phyloP scores from a whole-genome alignment of 2,329 filamentous ascomycete species.

The Pyricularia sp. region DNA sequence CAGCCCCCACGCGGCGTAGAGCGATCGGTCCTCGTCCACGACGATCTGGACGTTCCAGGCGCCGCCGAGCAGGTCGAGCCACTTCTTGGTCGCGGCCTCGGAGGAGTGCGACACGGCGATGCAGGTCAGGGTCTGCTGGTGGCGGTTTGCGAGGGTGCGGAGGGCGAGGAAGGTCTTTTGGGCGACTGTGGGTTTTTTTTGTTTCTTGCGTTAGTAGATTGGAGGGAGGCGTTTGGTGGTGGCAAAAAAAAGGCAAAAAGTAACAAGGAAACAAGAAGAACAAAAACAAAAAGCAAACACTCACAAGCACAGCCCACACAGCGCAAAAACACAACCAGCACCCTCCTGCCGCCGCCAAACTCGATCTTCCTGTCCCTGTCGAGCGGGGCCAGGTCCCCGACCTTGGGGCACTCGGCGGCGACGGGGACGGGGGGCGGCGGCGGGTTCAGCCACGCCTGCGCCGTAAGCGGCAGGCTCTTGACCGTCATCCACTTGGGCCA shows the following conservation, averaged over 20 bases:
- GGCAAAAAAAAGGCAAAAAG: not conserved
- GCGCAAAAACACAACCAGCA: conserved; percentile 41
- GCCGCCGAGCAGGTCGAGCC: conserved; percentile 48
- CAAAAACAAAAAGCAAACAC: conserved; percentile 13
- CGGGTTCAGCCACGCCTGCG: conserved; percentile 43
- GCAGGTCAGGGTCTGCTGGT: conserved; percentile 39
- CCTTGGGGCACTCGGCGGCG: conserved; percentile 30
- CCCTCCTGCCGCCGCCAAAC: conserved; percentile 32
- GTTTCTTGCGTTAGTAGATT: not conserved
- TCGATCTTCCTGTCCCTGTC: conserved; percentile 34
- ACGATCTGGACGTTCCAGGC: conserved; percentile 46
- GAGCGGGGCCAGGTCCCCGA: conserved; percentile 37
- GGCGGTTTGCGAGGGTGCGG: conserved; percentile 42
- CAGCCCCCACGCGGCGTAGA: conserved; percentile 52
- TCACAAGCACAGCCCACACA: conserved; percentile 48
- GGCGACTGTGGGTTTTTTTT: conserved; percentile 28
- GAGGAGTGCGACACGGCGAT: conserved; percentile 53
- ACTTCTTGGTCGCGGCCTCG: conserved; percentile 42
- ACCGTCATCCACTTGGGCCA: conserved; percentile 40
- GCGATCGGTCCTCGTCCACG: conserved; percentile 43
- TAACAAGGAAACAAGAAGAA: not conserved
- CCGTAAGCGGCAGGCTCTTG: conserved; percentile 39
- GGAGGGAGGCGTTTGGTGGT: not conserved
- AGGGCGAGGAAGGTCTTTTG: conserved; percentile 48
- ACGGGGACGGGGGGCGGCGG: conserved; percentile 39